phyloP scores from a whole-genome alignment of 805 yeast species.

The Barnettozyma botsteinii region DNA sequence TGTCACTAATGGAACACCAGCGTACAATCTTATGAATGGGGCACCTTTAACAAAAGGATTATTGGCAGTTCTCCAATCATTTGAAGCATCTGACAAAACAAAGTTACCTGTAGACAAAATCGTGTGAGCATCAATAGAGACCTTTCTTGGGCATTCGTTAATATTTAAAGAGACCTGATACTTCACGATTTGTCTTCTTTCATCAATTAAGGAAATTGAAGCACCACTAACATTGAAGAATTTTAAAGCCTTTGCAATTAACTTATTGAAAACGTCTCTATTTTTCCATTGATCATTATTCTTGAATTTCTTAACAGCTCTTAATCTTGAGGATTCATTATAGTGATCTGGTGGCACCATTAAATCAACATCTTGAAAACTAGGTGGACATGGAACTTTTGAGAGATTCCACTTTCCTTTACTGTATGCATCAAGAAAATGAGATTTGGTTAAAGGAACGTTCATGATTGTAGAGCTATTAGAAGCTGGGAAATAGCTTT shows the following conservation, averaged over 20 bases:
- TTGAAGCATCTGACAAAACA: slow-evolving; percentile 50
- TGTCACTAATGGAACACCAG: slow-evolving; percentile 54
- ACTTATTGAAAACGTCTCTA: slow-evolving; percentile 31
- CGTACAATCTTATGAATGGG: slow-evolving; percentile 57
- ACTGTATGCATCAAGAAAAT: slow-evolving; percentile 51
- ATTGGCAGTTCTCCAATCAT: slow-evolving; percentile 62
- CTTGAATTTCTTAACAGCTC: slow-evolving; percentile 36
- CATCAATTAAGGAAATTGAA: slow-evolving; percentile 52
- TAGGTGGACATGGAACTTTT: slow-evolving; percentile 48
- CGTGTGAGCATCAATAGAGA: slow-evolving; percentile 66
- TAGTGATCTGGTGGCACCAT: slow-evolving; percentile 57
- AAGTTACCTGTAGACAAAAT: slow-evolving; percentile 53
- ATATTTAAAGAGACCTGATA: slow-evolving; percentile 42
- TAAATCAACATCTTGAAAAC: slow-evolving; percentile 40
- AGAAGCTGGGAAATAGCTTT: slow-evolving; percentile 11
- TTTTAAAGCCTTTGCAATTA: slow-evolving; percentile 34
- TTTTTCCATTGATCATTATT: slow-evolving; percentile 47
- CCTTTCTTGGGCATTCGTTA: slow-evolving; percentile 45
- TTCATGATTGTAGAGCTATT: slow-evolving; percentile 8
- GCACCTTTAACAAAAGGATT: slow-evolving; percentile 61
- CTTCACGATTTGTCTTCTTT: slow-evolving; percentile 43
- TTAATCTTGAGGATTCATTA: slow-evolving; percentile 41
- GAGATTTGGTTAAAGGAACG: slow-evolving; percentile 42
- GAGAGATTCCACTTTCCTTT: slow-evolving; percentile 54
- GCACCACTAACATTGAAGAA: slow-evolving; percentile 45